Base-by-base conservation (phyloP, 176 grass and related monocot genomes). In the Aegilops umbellulata region DNA sequence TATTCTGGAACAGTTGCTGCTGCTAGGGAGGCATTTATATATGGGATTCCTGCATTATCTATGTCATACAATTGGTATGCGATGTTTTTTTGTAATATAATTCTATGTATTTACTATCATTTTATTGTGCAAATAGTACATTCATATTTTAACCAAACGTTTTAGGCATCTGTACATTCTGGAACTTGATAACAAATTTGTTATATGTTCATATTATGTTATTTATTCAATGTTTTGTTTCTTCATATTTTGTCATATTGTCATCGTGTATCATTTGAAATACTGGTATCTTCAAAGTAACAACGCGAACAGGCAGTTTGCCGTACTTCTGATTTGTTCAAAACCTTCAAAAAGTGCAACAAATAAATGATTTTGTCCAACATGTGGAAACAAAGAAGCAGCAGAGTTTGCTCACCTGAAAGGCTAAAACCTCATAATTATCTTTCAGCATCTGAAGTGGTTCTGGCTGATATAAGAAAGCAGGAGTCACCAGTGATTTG, bases 21-120 rank as follows among this genome's bases (percentile, higher is more conserved):
- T 91, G 94, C 97, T 61, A 92, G 97, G 76, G 97, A 99, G 84
- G 97, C 97, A 79, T 94, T 99, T 89, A 83, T 99, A 14, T 85
- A 89, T 79, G 94, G 92, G 34, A 51, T 96, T 80, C 94, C 94
- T 85, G 80, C 97, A 85, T 63, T 99, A 88, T 31, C 97, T 60
- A 91, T 99, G 86, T 99, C 94, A 77, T 91, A 96, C 84, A 87
- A 99, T 82, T 99, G 97, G 97, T 99, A 87, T 46, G 88, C 49
- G 22, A 67, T 16, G 12, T 7, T 69, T 61, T 75, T 69, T 84
- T 60, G 2, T 69, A 5, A 20, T 20, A 76, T 81, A 73, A 51
- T 72, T 15, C 17, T 20, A 1, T 78, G 5, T 34, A 49, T 34
- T 44, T 78, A 16, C 41, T 53, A 53, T 7, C 47, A 51, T 57